Conservation (phyloP, 2,329 filamentous ascomycete genomes). For the Talaromyces sp. region DNA sequence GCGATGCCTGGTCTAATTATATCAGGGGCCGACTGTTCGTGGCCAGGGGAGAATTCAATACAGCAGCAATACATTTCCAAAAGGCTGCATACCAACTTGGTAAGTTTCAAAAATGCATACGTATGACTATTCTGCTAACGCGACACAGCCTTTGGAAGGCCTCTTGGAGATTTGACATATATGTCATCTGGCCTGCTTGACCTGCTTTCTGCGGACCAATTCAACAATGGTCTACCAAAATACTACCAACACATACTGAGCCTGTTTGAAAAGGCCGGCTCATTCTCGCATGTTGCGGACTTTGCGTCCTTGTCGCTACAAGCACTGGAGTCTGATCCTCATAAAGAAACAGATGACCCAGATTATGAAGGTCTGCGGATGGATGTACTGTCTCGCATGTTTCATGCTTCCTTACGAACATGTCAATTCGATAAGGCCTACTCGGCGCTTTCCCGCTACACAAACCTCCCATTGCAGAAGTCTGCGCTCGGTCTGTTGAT, state of each 20-base stretch:
- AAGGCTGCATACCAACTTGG: conserved; percentile 79
- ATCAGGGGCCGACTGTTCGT: conserved; percentile 78
- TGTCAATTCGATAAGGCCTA: conserved; percentile 81
- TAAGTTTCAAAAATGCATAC: conserved; percentile 49
- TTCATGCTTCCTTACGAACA: conserved; percentile 74
- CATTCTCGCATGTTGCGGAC: conserved; percentile 76
- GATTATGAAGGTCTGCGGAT: conserved; percentile 50
- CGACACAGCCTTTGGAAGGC: conserved; percentile 40
- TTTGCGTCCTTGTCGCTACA: conserved; percentile 75
- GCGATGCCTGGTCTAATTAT: conserved; percentile 64
- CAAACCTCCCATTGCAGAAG: conserved; percentile 66
- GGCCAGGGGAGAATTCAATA: conserved; percentile 67
- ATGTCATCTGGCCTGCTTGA: conserved; percentile 64
- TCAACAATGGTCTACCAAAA: conserved; percentile 69
- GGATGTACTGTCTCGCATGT: conserved; percentile 78
- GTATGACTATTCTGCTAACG: neutral
- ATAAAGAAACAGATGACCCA: conserved; percentile 29
- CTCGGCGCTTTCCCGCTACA: conserved; percentile 69
- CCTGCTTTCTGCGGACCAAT: conserved; percentile 65
- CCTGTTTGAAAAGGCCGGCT: conserved; percentile 74
- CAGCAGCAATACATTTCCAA: conserved; percentile 72
- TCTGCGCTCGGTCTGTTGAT: conserved; percentile 67
- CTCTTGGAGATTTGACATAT: conserved; percentile 43
- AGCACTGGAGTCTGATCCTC: conserved; percentile 45
- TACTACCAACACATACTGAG: conserved; percentile 85